Conservation (phyloP, 1,284 basidiomycete species). For the Singerocomus inundabilis region DNA sequence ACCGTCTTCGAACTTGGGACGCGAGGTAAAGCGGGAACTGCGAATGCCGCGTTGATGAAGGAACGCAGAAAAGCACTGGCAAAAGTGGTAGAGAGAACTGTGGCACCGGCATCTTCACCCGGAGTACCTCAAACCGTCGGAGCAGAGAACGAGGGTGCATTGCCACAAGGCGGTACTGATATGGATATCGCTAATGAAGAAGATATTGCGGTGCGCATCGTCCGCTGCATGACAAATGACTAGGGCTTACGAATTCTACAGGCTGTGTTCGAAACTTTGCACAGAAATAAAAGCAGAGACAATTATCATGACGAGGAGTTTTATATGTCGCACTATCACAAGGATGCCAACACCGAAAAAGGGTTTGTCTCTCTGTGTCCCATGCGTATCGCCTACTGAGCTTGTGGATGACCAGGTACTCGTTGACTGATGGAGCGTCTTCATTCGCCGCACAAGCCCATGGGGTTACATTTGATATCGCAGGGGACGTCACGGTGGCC, state of each 20-base stretch:
- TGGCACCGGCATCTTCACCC: constrained; percentile 36
- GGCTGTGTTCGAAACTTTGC: constrained; percentile 72
- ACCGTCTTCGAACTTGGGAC: constrained; percentile 91
- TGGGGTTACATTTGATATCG: constrained; percentile 80
- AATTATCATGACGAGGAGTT: constrained; percentile 81
- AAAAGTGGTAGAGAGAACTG: constrained; percentile 56
- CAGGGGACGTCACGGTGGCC: constrained; percentile 65
- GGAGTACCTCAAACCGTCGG: constrained; percentile 39
- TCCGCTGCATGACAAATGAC: neutral
- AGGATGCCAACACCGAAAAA: constrained; percentile 82
- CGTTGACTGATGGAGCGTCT: constrained; percentile 77
- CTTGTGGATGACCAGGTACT: constrained; percentile 58
- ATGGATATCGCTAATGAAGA: constrained; percentile 75
- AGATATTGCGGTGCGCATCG: constrained; percentile 62
- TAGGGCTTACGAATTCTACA: constrained; percentile 34
- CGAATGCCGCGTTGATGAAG: constrained; percentile 81
- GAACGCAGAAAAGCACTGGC: constrained; percentile 78
- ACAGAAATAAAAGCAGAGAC: constrained; percentile 44
- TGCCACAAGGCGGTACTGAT: constrained; percentile 34
- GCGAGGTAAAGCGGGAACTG: constrained; percentile 62
- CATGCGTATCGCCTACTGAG: neutral
- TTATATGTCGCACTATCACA: constrained; percentile 90
- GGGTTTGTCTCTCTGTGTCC: constrained; percentile 54
- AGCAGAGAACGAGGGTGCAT: constrained; percentile 30
- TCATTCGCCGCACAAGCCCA: constrained; percentile 86